Conservation (phyloP, 352 stramenopile genomes). For the Phytophthora vignae region DNA sequence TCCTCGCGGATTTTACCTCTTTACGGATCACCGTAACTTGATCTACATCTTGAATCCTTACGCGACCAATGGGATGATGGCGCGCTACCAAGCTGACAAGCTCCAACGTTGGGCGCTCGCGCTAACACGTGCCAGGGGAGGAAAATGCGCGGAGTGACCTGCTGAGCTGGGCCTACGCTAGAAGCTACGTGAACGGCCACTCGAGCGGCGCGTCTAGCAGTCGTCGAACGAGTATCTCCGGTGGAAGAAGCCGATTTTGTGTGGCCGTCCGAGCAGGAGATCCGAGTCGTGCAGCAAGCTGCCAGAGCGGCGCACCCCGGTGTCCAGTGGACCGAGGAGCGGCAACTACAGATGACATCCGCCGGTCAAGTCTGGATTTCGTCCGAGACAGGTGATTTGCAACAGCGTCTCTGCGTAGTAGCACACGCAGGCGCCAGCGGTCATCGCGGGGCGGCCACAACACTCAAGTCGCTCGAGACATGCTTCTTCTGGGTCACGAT, state of each 20-base stretch:
- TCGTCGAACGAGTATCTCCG: slow-evolving; percentile 2
- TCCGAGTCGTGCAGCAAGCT: too few relatives aligned
- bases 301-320: too few relatives aligned
- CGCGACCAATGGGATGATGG: slow-evolving; percentile 1
- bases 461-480: neutral
- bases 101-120: slow-evolving; percentile 18
- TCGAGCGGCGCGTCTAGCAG: neutral
- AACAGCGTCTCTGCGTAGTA: slow-evolving; percentile 31
- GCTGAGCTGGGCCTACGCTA: neutral
- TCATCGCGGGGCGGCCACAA: slow-evolving; percentile 30
- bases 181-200: too few relatives aligned
- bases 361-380: neutral
- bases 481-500: slow-evolving; percentile 25
- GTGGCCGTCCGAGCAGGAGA: slow-evolving; percentile 1
- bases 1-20: slow-evolving; percentile 19
- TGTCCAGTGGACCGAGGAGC: too few relatives aligned
- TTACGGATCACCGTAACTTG: slow-evolving; percentile 27
- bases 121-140: slow-evolving; percentile 18
- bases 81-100: slow-evolving; percentile 10
- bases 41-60: slow-evolving; percentile 29
- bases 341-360: neutral
- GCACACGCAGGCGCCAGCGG: slow-evolving; percentile 6
- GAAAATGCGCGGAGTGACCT: slow-evolving; percentile 12
- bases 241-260: neutral
- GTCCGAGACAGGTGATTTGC: slow-evolving; percentile 8